Evolutionary conservation across 2,329 filamentous ascomycete genomes (phyloP), one percentile per base, ranked within the genome.

Genomic region (Paecilomyces sp.): DNA sequence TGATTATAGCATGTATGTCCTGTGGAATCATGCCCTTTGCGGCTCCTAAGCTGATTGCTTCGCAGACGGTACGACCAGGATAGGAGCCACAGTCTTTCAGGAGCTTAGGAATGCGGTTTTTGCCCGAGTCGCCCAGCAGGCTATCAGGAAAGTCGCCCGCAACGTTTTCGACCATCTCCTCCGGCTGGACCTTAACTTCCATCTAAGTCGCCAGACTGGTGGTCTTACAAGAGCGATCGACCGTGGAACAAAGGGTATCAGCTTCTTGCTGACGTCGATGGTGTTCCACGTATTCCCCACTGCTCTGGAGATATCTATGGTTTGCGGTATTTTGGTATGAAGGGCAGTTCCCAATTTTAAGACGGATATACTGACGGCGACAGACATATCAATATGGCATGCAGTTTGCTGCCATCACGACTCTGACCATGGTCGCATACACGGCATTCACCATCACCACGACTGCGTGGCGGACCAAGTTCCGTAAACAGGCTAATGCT

Each of bases 241-340:
- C 72, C 87, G 95, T 63, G 94, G 94, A 70, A 99, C 94, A 22
- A 99, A 99, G 77, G 95, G 94, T 63, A 99, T 99, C 73, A 97
- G 91, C 80, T 99, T 97, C 74, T 76, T 99, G 65, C 81, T 99
- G 64, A 96, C 92, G 0, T 97, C 92, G 67, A 99, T 99, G 93
- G 91, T 99, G 31, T 97, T 99, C 69, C 94, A 99, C 73, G 88
- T 99, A 60, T 84, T 97, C 15, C 94, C 94, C 0, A 99, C 93
- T 0, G 90, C 92, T 0, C 78, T 99, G 33, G 94, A 99, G 72
- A 99, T 99, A 63, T 86, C 88, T 61, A 88, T 99, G 82, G 94
- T 99, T 1, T 99, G 94, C 72, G 92, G 92, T 61, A 97, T 99
- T 62, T 77, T 99, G 72, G 83, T 85, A 77, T 61, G 75, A 60